Evolutionary conservation across 176 grass and related monocot genomes (phyloP).

Genomic region (Oryza rufipogon): DNA sequence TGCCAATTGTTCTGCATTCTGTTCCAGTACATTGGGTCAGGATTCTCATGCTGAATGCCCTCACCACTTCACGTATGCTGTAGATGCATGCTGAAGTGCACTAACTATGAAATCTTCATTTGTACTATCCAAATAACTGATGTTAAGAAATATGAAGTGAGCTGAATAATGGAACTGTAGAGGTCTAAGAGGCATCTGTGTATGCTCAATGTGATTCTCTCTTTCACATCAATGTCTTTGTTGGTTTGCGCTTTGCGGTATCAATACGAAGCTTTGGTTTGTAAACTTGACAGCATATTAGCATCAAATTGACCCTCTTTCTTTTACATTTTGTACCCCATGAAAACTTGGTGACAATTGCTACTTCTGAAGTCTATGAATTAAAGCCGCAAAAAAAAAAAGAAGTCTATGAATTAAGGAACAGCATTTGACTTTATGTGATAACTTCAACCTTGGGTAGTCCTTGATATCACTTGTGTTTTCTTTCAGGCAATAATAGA

Average conservation of each 20-base stretch:
- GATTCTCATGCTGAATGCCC: background rate
- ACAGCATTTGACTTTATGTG: background rate
- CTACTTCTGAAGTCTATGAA: background rate
- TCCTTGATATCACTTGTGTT: slow-evolving; percentile 16
- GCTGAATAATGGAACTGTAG: background rate
- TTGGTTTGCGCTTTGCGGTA: background rate
- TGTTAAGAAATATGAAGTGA: background rate
- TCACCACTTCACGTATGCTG: background rate
- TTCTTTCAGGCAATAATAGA: slow-evolving; percentile 67
- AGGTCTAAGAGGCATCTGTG: background rate
- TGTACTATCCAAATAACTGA: background rate
- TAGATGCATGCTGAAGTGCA: background rate
- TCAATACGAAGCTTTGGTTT: background rate
- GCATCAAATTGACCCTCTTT: background rate
- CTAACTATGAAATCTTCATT: background rate
- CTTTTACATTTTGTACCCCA: background rate
- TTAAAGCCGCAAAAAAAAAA: no score
- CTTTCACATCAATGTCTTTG: background rate
- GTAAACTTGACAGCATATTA: background rate
- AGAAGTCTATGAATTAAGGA: slow-evolving; percentile 3
- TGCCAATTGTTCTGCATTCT: background rate
- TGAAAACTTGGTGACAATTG: background rate
- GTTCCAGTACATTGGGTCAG: background rate
- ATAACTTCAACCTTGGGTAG: background rate
- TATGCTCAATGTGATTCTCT: background rate